A percentile compares a stretch with the other conserved stretches of the same genome.
phyloP scores from a whole-genome alignment of 2,329 filamentous ascomycete genomes.

The Fusarium cyanostomum region DNA sequence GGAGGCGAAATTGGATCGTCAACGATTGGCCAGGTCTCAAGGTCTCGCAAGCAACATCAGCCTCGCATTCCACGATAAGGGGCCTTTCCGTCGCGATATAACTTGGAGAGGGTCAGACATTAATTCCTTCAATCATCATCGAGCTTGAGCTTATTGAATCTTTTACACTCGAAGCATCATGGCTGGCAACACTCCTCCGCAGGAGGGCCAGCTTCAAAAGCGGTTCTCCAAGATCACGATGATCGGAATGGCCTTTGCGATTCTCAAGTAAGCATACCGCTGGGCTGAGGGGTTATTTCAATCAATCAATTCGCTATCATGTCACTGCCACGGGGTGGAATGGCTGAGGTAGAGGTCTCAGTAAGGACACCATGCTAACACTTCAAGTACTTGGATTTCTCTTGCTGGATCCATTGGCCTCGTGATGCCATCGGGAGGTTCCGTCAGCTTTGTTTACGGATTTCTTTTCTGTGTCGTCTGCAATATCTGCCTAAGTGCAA shows the following conservation, averaged over 20 bases:
- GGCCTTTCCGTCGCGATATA: not conserved
- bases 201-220: slow-evolving; percentile 35
- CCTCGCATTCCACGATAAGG: slow-evolving; percentile 1
- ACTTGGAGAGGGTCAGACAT: not conserved
- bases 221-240: slow-evolving; percentile 39
- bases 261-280: slow-evolving; percentile 48
- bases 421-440: slow-evolving; percentile 53
- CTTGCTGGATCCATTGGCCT: slow-evolving; percentile 56
- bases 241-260: slow-evolving; percentile 54
- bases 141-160: not conserved
- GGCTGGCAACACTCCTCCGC: slow-evolving; percentile 1
- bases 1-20: slow-evolving; percentile 8
- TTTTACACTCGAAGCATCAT: slow-evolving; percentile 4
- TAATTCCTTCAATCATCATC: not conserved
- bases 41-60: not conserved
- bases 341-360: too few species aligned
- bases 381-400: slow-evolving; percentile 45
- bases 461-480: slow-evolving; percentile 48
- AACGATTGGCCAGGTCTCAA: slow-evolving; percentile 5
- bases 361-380: not conserved
- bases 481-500: slow-evolving; percentile 32
- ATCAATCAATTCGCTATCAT: too few species aligned
- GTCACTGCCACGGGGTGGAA: too few species aligned
- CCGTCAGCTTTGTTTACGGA: slow-evolving; percentile 51
- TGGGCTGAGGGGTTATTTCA: too few species aligned